Evolutionary conservation across 345 rosid species (phyloP).

Genomic region (Corchorus capsularis): DNA sequence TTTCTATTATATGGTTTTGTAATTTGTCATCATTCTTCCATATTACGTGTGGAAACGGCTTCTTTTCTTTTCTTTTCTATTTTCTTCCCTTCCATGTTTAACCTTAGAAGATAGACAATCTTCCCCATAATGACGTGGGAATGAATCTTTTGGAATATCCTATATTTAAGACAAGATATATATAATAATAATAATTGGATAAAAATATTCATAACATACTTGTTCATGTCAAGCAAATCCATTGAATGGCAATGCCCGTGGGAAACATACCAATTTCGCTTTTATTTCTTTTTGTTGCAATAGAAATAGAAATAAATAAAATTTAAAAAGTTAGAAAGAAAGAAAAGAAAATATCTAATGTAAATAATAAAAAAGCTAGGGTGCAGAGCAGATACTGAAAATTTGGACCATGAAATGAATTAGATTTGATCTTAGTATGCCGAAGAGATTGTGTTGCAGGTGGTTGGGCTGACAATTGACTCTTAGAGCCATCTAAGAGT

Average conservation of each 20-base stretch:
- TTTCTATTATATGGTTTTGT: constrained; percentile 12
- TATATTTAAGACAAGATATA: no score
- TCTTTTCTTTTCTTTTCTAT: neutral
- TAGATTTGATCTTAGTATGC: neutral
- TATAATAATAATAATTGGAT: no score
- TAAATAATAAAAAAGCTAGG: no score
- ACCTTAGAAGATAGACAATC: neutral
- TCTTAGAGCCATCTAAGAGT: neutral
- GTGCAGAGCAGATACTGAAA: no score
- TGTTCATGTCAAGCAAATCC: no score
- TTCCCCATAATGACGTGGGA: neutral
- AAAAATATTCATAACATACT: no score
- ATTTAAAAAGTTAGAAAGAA: no score
- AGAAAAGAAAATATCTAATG: no score
- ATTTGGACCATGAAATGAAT: neutral
- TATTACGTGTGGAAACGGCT: neutral
- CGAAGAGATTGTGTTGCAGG: neutral
- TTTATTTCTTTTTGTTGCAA: no score
- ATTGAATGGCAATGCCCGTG: no score
- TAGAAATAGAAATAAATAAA: no score
- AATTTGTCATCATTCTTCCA: constrained; percentile 25
- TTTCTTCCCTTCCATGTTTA: neutral
- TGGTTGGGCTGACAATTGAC: neutral
- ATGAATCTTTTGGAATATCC: neutral
- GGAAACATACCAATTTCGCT: no score